Evolutionary conservation across 208 protist species (phyloP).

Genomic region (Novymonas esmeraldas): DNA sequence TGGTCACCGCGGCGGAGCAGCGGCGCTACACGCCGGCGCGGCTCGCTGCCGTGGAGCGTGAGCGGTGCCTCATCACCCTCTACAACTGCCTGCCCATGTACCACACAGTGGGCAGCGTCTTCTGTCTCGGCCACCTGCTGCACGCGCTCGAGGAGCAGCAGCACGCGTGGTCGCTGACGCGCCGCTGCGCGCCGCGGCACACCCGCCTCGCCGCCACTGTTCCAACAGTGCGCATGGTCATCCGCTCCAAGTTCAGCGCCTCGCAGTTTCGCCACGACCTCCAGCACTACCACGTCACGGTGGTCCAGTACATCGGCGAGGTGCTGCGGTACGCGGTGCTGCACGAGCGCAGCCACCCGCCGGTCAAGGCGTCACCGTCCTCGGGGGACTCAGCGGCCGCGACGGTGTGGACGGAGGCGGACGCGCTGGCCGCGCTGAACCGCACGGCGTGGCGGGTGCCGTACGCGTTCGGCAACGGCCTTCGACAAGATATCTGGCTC

Average conservation of each 20-base stretch:
- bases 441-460: slow-evolving; percentile 59
- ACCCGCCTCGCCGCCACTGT: slow-evolving; percentile 8
- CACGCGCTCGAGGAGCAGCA: slow-evolving; percentile 63
- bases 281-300: slow-evolving; percentile 64
- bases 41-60: slow-evolving; percentile 17
- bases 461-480: slow-evolving; percentile 88
- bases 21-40: slow-evolving; percentile 18
- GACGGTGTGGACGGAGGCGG: slow-evolving; percentile 8
- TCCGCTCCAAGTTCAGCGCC: slow-evolving; percentile 76
- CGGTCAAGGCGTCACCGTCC: neutral
- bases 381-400: neutral
- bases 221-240: slow-evolving; percentile 56
- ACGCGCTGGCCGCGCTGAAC: slow-evolving; percentile 13
- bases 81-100: slow-evolving; percentile 89
- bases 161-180: slow-evolving; percentile 20
- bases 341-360: slow-evolving; percentile 37
- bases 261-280: slow-evolving; percentile 68
- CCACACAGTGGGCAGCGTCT: slow-evolving; percentile 74
- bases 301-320: slow-evolving; percentile 94
- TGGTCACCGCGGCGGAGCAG: slow-evolving; percentile 4
- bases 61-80: slow-evolving; percentile 45
- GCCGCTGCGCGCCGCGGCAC: slow-evolving; percentile 6
- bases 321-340: slow-evolving; percentile 81
- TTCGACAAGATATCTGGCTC: slow-evolving; percentile 87
- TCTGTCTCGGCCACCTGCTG: slow-evolving; percentile 66